A percentile compares a stretch with the other conserved stretches of the same genome.
Conservation (phyloP, 139 green algal genomes). For the Chlorella sp. region DNA sequence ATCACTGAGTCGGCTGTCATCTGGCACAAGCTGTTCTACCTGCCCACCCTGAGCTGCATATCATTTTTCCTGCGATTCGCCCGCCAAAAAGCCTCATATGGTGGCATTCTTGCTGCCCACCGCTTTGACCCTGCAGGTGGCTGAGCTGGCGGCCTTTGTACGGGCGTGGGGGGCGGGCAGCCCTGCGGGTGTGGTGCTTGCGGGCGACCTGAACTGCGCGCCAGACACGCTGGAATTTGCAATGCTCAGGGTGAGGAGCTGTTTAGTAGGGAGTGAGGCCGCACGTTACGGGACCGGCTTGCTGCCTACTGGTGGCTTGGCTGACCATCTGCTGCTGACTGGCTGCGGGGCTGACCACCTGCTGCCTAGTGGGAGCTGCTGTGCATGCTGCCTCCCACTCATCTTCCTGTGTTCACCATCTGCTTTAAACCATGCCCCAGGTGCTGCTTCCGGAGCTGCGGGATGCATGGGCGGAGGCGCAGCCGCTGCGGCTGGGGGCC, state of each 20-base stretch:
- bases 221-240: slow-evolving; percentile 54
- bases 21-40: too few species aligned
- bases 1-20: too few species aligned
- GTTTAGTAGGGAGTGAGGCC: too few species aligned
- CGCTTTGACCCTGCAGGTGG: slow-evolving; percentile 41
- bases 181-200: slow-evolving; percentile 39
- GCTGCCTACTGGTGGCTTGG: too few species aligned
- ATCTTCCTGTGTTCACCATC: too few species aligned
- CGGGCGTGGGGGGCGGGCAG: background rate
- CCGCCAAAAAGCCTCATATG: too few species aligned
- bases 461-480: slow-evolving; percentile 38
- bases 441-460: slow-evolving; percentile 46
- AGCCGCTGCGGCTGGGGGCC: slow-evolving; percentile 36
- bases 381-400: too few species aligned
- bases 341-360: background rate
- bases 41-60: background rate
- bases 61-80: too few species aligned
- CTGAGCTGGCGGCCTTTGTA: slow-evolving; percentile 54
- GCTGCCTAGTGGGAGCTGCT: too few species aligned
- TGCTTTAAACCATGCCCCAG: background rate
- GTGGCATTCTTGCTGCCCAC: too few species aligned
- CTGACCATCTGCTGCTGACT: too few species aligned
- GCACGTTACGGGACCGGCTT: too few species aligned
- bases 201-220: slow-evolving; percentile 56
- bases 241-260: slow-evolving; percentile 42